These are phyloP conservation scores for Saturnispora diversa DNA, from an alignment of 805 yeast species.

Conservation along the genomic window DNA sequence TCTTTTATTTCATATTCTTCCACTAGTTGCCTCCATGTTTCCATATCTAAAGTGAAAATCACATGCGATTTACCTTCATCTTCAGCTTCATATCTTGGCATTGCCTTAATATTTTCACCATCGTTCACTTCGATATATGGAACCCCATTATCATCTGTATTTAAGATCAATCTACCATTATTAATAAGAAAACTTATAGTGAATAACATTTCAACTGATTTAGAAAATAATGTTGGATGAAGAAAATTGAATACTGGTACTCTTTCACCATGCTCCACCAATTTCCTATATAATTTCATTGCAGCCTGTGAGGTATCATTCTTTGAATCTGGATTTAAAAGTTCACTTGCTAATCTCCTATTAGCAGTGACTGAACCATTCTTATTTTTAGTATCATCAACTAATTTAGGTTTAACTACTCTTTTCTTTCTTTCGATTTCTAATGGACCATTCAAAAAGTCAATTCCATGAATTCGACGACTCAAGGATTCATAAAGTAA, in stretches of 20 bases:
- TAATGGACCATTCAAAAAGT: conserved; percentile 66
- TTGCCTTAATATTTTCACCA: conserved; percentile 17
- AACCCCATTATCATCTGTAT: conserved; percentile 39
- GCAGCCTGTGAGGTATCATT: conserved; percentile 60
- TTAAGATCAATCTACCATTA: conserved; percentile 56
- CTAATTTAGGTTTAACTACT: conserved; percentile 29
- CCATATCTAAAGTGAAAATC: conserved; percentile 61
- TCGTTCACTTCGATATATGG: conserved; percentile 27
- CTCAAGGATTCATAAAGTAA: conserved; percentile 40
- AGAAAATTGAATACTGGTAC: conserved; percentile 58
- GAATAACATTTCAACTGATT: conserved; percentile 77
- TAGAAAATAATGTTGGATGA: conserved; percentile 69
- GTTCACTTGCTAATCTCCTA: conserved; percentile 42
- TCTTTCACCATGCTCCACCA: conserved; percentile 26
- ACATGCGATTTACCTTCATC: conserved; percentile 45
- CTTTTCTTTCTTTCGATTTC: conserved; percentile 47
- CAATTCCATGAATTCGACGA: conserved; percentile 40
- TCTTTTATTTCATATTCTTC: conserved; percentile 46
- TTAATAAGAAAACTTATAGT: conserved; percentile 72
- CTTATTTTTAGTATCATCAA: conserved; percentile 34
- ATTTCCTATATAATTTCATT: conserved; percentile 36
- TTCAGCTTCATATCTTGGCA: conserved; percentile 18
- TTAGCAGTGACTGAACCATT: conserved; percentile 44
- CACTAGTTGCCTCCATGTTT: conserved; percentile 56
- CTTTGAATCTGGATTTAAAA: conserved; percentile 39